A percentile compares a stretch with the other conserved stretches of the same genome.
These are phyloP conservation scores for Camelina neglecta DNA, from an alignment of 345 rosid genomes.

Conservation along the genomic window DNA sequence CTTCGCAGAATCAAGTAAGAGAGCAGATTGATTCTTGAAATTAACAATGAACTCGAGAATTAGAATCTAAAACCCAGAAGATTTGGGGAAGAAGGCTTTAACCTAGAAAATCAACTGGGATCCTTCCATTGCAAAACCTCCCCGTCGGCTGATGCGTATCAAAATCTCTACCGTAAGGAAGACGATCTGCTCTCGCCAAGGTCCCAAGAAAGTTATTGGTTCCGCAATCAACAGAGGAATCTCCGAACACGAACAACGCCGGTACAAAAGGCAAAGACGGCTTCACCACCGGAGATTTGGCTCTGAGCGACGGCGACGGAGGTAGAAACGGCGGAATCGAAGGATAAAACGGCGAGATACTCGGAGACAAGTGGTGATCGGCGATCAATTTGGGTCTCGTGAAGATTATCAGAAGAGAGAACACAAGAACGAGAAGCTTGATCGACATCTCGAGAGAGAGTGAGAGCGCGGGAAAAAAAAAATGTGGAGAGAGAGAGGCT, in stretches of 20 bases:
- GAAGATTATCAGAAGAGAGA: slow-evolving; percentile 45
- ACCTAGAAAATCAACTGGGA: slow-evolving; percentile 93
- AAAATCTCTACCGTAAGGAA: slow-evolving; percentile 93
- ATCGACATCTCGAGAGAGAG: slow-evolving; percentile 37
- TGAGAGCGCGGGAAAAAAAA: slow-evolving; percentile 45
- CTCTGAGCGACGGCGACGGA: slow-evolving; percentile 21
- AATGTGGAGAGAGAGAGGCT: slow-evolving; percentile 26
- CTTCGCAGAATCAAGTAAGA: not conserved
- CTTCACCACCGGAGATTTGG: slow-evolving; percentile 22
- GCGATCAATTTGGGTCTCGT: slow-evolving; percentile 40
- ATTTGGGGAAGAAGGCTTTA: slow-evolving; percentile 11
- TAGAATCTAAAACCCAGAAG: not conserved
- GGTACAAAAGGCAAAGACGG: slow-evolving; percentile 55
- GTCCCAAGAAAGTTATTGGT: slow-evolving; percentile 89
- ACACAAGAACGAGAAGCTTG: slow-evolving; percentile 45
- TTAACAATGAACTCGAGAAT: not conserved
- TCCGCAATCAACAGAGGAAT: slow-evolving; percentile 89
- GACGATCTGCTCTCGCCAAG: slow-evolving; percentile 87
- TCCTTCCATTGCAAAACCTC: slow-evolving; percentile 88
- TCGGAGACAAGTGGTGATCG: slow-evolving; percentile 32
- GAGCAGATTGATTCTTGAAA: slow-evolving; percentile 24
- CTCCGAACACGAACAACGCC: slow-evolving; percentile 78
- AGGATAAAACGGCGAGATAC: slow-evolving; percentile 13
- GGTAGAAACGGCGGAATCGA: slow-evolving; percentile 25
- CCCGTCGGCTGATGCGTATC: slow-evolving; percentile 85